Base-by-base conservation (phyloP, 2,329 filamentous ascomycete species). In the Lasiodiplodia citricola region DNA sequence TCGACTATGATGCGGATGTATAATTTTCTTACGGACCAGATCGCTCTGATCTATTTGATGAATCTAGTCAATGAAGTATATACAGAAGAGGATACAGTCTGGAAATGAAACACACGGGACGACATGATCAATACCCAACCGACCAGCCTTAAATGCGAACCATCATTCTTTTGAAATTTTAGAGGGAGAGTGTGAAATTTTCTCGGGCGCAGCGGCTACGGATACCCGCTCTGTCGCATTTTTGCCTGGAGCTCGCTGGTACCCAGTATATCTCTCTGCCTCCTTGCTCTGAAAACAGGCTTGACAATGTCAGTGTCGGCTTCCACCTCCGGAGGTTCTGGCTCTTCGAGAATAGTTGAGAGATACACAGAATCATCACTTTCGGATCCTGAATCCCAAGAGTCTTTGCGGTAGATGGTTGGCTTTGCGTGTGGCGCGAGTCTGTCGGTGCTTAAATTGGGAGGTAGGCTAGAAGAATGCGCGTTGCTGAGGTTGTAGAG, bases 281-380 rank as follows among this genome's bases (percentile, higher is more conserved):
- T 21, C 16, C 35, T 44, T 11, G 23, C 10, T 21, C n/a, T 50
- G 23, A 50, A 50, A 11, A 23, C 18, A 50, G 57, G 23, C 57
- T 62, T 62, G 16, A 64, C n/a, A 38, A 38, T 31, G 10, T 64
- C 47, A n/a, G 37, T 37, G 16, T 52, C 31, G 14, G 44, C 60
- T 4, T 51, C 60, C 23, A 64, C 6, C n/a, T 64, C 60, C 31
- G 47, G 44, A 13, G 57, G 57, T 23, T 62, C 57, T 14, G 57
- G 38, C 10, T 64, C 47, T 8, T 64, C 60, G 8, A 21, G 31
- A n/a, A 64, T 64, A 2, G 60, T 64, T 7, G 60, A 52, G n/a
- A 64, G 60, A 28, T 64, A 50, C n/a, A 52, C 28, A 25, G 60
- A 14, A 38, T 52, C 60, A n/a, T 52, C 60, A 8, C 41, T 16